These are phyloP conservation scores for Magnusiomyces suaveolens DNA, from an alignment of 1,139 yeast species.

Conservation along the genomic window DNA sequence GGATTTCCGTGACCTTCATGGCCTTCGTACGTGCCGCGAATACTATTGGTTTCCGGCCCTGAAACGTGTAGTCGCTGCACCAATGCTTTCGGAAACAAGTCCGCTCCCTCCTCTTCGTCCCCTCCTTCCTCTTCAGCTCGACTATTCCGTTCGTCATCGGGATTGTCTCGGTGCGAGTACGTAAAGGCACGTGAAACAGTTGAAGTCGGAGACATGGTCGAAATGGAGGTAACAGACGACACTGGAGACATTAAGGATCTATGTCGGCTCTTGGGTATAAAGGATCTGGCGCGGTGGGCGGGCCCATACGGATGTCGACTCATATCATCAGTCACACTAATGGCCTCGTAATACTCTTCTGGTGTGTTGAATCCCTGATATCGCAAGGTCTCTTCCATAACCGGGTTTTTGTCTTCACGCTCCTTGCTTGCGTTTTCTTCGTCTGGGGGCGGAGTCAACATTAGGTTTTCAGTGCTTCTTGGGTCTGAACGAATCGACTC, in stretches of 20 bases:
- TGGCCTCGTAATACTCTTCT: neutral
- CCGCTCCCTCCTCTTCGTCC: neutral
- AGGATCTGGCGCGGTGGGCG: neutral
- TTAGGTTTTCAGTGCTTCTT: neutral
- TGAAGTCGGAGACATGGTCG: neutral
- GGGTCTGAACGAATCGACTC: neutral
- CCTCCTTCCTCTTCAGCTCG: neutral
- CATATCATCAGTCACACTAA: neutral
- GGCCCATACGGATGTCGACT: conserved; percentile 1
- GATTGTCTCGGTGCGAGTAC: neutral
- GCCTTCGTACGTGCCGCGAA: neutral
- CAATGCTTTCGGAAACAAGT: neutral
- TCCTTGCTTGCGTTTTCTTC: neutral
- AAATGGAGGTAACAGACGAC: neutral
- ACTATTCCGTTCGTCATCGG: neutral
- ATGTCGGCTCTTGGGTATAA: neutral
- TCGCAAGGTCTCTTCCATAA: neutral
- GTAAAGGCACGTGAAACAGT: neutral
- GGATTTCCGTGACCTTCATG: neutral
- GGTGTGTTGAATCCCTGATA: neutral
- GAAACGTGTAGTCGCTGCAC: neutral
- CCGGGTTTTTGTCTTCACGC: neutral
- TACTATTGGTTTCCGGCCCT: neutral
- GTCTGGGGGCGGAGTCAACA: neutral
- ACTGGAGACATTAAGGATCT: neutral